Base-by-base conservation (phyloP, 495 filamentous ascomycete species). In the Glonium stellatum region DNA sequence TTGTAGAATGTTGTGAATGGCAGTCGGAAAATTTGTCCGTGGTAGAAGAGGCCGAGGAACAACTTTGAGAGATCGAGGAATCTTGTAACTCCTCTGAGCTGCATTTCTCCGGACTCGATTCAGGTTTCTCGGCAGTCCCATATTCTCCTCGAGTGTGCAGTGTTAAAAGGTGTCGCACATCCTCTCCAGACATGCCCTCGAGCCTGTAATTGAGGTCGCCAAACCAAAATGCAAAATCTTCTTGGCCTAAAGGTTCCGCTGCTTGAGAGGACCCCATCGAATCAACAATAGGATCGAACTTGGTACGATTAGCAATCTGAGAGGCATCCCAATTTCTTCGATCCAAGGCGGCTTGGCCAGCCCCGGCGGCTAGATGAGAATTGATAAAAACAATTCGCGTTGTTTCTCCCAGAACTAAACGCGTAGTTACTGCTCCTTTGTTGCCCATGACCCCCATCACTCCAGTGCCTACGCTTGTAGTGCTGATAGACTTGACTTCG, bases 161-260 rank as follows among this genome's bases (percentile, higher is more conserved):
- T 73, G 84, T 86, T 27, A 99, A 79, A 6, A 97, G 80, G 53
- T 85, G 82, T 22, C 95, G 82, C 35, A 99, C 92, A 72, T 97
- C 95, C 50, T 89, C 89, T 0, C 89, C 90, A 0, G 93, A 87
- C 5, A 97, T 82, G 49, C 85, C 87, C 47, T 96, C 90, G 0
- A 99, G 77, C 36, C 95, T 81, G 67, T 96, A 99, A 72, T 99
- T 99, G 9, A 99, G 78, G 72, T 99, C 95, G 21, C 95, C 95
- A 70, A 95, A 90, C 89, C 92, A 97, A 65, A 97, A 96, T 1
- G 85, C 81, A 73, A 96, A 92, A 69, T 97, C 93, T 61, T 92
- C 90, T 49, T 90, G 85, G 1, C 90, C 91, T 60, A 99, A 85
- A n/a, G 73, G 76, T 61, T 95, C 89, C 75, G 25, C 70, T 70